Evolutionary conservation across 2,329 filamentous ascomycete species (phyloP).

Genomic region (Penicillium sp.): DNA sequence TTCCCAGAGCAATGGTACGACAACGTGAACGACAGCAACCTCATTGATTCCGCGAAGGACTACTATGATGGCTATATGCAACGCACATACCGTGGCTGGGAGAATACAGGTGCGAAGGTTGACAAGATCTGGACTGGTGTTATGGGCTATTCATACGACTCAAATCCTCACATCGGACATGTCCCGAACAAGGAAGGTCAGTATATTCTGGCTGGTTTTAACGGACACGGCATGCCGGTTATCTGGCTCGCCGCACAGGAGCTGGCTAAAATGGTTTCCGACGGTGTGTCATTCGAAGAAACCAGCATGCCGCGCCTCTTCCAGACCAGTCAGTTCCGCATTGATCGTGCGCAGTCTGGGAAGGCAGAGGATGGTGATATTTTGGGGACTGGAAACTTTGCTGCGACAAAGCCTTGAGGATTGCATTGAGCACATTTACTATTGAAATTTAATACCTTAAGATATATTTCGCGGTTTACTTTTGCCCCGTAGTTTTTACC

Average conservation of each 20-base stretch:
- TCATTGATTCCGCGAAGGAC: constrained; percentile 51
- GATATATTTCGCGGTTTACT: too few species aligned
- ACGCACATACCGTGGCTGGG: constrained; percentile 39
- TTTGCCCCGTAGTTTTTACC: too few species aligned
- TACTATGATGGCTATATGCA: constrained; percentile 44
- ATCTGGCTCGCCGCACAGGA: constrained; percentile 63
- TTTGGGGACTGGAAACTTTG: constrained; percentile 21
- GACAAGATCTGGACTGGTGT: constrained; percentile 46
- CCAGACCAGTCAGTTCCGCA: constrained; percentile 31
- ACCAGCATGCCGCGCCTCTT: constrained; percentile 36
- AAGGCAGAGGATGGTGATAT: constrained; percentile 31
- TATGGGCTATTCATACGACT: constrained; percentile 57
- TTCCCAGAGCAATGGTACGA: constrained; percentile 47
- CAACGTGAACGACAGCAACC: constrained; percentile 48
- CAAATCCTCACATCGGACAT: constrained; percentile 55
- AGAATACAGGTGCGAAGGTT: constrained; percentile 34
- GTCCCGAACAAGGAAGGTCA: constrained; percentile 50
- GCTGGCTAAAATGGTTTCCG: constrained; percentile 57
- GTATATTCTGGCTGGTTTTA: constrained; percentile 63
- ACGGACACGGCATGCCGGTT: constrained; percentile 69
- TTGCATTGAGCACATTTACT: background rate
- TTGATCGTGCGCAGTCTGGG: constrained; percentile 26
- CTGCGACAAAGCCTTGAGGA: constrained; percentile 14
- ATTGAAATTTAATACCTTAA: background rate
- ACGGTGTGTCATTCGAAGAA: constrained; percentile 29